Percentiles rank a stretch among this genome's conserved stretches.
phyloP scores from a whole-genome alignment of 2,329 filamentous ascomycete species.

The Fusarium pseudoanthophilum region DNA sequence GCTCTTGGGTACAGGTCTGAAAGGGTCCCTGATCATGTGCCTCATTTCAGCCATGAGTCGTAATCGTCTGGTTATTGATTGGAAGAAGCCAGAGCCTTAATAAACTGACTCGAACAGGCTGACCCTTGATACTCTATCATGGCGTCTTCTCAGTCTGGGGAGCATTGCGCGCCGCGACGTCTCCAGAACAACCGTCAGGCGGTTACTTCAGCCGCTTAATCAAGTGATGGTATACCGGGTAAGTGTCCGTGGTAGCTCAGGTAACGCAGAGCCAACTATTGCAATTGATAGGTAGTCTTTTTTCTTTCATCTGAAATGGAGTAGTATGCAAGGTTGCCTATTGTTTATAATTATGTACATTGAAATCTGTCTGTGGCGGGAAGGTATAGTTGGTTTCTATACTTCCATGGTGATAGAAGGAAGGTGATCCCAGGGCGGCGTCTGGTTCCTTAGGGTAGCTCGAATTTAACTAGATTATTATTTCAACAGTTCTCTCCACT shows the following conservation, averaged over 20 bases:
- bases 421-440: neutral
- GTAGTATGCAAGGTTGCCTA: neutral
- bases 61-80: constrained; percentile 7
- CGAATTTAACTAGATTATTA: neutral
- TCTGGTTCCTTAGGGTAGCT: neutral
- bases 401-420: neutral
- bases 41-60: constrained; percentile 28
- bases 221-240: neutral
- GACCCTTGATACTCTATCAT: constrained; percentile 12
- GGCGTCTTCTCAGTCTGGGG: constrained; percentile 33
- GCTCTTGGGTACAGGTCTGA: neutral
- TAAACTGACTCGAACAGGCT: constrained; percentile 18
- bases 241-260: neutral
- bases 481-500: neutral
- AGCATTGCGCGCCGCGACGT: constrained; percentile 28
- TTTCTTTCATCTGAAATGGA: neutral
- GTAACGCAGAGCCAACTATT: neutral
- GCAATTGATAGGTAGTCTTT: neutral
- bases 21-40: constrained; percentile 17
- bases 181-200: constrained; percentile 29
- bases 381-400: neutral
- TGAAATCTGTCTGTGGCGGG: neutral
- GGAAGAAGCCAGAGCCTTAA: constrained; percentile 15
- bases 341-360: neutral
- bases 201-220: neutral